Conservation (phyloP, 495 filamentous ascomycete genomes). For the Trichoderma orchidacearum region DNA sequence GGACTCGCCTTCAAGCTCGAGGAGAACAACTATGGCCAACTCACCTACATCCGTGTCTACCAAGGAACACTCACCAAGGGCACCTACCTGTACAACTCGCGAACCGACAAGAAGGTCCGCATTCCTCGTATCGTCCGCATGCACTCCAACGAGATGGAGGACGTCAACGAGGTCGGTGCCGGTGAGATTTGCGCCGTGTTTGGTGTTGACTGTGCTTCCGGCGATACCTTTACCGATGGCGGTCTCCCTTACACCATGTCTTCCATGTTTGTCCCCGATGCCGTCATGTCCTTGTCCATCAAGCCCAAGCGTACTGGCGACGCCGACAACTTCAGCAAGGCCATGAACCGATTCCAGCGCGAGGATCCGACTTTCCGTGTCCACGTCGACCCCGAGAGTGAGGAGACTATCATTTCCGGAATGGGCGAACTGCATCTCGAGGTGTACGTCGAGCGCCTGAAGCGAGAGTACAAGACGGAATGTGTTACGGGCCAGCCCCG, state of each 20-base stretch:
- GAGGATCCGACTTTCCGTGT: constrained; percentile 98
- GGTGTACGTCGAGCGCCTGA: constrained; percentile 97
- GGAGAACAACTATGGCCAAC: constrained; percentile 95
- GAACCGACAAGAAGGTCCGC: constrained; percentile 90
- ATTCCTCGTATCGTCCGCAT: constrained; percentile 96
- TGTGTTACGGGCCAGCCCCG: constrained; percentile 93
- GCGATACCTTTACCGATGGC: constrained; percentile 97
- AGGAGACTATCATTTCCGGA: constrained; percentile 94
- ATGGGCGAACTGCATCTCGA: constrained; percentile 98
- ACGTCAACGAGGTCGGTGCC: constrained; percentile 78
- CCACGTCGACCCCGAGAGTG: constrained; percentile 74
- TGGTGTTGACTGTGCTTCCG: constrained; percentile 94
- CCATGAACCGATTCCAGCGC: constrained; percentile 96
- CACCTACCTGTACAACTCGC: constrained; percentile 81
- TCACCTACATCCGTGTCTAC: constrained; percentile 98
- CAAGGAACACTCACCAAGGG: constrained; percentile 86
- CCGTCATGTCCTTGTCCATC: constrained; percentile 95
- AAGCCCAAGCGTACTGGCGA: constrained; percentile 93
- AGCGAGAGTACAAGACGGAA: constrained; percentile 91
- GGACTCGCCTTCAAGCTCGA: constrained; percentile 98
- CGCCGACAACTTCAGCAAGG: constrained; percentile 89
- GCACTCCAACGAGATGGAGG: constrained; percentile 99
- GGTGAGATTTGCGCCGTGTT: constrained; percentile 99
- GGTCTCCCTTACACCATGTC: constrained; percentile 89
- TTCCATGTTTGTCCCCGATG: constrained; percentile 97